Conservation (phyloP, 192 early-diverging fungal genomes). For the Coemansia guatemalensis region DNA sequence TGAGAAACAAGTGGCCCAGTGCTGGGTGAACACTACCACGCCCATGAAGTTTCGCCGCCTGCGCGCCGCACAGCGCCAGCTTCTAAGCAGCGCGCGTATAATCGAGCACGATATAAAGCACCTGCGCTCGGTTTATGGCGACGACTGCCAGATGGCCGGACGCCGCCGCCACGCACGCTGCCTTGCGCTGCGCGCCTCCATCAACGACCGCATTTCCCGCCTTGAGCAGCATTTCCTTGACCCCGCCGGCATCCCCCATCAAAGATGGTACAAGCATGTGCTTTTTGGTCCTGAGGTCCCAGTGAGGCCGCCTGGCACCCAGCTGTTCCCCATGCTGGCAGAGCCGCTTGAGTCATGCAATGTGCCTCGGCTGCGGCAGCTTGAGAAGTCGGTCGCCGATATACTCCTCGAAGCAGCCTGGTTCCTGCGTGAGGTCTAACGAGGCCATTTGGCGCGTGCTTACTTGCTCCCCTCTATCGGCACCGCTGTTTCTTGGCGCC, state of each 20-base stretch:
- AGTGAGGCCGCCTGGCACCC: constrained; percentile 45
- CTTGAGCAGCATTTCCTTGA: constrained; percentile 63
- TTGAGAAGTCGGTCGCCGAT: constrained; percentile 32
- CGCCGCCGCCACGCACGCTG: constrained; percentile 36
- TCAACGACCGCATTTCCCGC: constrained; percentile 53
- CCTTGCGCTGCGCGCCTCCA: constrained; percentile 27
- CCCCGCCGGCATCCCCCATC: constrained; percentile 56
- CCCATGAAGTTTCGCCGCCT: constrained; percentile 25
- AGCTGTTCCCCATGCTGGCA: constrained; percentile 57
- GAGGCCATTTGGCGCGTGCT: not conserved
- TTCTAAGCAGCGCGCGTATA: constrained; percentile 24
- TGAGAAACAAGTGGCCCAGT: constrained; percentile 18
- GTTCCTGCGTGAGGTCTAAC: constrained; percentile 44
- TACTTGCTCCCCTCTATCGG: too few relatives aligned
- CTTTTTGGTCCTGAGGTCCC: constrained; percentile 58
- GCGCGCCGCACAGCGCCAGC: constrained; percentile 36
- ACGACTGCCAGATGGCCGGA: constrained; percentile 49
- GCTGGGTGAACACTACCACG: not conserved
- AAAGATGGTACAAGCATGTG: constrained; percentile 65
- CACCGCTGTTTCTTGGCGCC: too few relatives aligned
- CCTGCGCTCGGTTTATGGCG: constrained; percentile 36
- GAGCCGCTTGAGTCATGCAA: constrained; percentile 52
- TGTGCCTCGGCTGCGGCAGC: constrained; percentile 24
- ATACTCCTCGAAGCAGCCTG: constrained; percentile 48
- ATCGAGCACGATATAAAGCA: constrained; percentile 33